phyloP scores from a whole-genome alignment of 768 basidiomycete species.

The Boletus patriciae region DNA sequence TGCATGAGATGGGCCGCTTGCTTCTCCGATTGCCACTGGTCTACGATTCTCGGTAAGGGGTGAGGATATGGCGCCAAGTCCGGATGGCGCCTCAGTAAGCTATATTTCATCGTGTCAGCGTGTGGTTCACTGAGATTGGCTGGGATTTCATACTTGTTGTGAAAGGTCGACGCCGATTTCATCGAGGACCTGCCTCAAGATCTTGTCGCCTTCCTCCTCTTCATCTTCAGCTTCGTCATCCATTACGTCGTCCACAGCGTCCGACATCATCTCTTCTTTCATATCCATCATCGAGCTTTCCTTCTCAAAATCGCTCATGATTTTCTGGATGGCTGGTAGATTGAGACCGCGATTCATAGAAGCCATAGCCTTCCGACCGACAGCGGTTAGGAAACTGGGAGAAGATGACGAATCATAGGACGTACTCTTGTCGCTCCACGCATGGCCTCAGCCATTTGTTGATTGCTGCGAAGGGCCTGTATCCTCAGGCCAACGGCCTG shows the following conservation, averaged over 20 bases:
- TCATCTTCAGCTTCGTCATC: slow-evolving; percentile 91
- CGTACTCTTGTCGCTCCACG: slow-evolving; percentile 92
- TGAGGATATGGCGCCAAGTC: slow-evolving; percentile 59
- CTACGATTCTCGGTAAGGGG: slow-evolving; percentile 65
- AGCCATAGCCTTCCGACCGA: slow-evolving; percentile 79
- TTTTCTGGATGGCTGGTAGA: slow-evolving; percentile 89
- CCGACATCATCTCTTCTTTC: slow-evolving; percentile 99
- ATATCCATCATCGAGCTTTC: slow-evolving; percentile 99
- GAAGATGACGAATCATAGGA: slow-evolving; percentile 13
- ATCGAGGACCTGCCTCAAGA: slow-evolving; percentile 92
- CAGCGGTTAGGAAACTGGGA: slow-evolving; percentile 2
- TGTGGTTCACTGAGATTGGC: neutral
- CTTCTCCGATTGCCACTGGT: slow-evolving; percentile 84
- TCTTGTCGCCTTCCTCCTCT: slow-evolving; percentile 94
- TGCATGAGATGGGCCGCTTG: slow-evolving; percentile 34
- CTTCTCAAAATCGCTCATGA: slow-evolving; percentile 98
- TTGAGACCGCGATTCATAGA: slow-evolving; percentile 97
- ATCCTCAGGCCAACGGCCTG: slow-evolving; percentile 95
- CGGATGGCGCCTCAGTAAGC: slow-evolving; percentile 83
- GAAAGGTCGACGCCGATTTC: slow-evolving; percentile 93
- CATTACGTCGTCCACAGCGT: slow-evolving; percentile 97
- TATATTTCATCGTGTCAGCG: slow-evolving; percentile 34
- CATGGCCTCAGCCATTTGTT: slow-evolving; percentile 99
- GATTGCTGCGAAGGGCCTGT: slow-evolving; percentile 94
- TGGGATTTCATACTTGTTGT: slow-evolving; percentile 59